Evolutionary conservation across 345 rosid genomes (phyloP).

Genomic region (Melaleuca quinquenervia): DNA sequence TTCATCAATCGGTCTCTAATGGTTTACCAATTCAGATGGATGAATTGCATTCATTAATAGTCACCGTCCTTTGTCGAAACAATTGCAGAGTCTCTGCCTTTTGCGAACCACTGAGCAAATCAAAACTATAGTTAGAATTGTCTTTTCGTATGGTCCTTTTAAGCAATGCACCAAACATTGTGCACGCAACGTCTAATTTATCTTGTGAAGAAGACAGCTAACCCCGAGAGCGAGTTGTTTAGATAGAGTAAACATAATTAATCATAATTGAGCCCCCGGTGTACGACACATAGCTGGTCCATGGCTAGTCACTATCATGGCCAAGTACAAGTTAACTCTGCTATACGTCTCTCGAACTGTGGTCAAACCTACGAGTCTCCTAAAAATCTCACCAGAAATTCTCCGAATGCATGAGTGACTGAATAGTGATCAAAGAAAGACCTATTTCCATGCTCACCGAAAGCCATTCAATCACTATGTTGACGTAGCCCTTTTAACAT

Average conservation of each 20-base stretch:
- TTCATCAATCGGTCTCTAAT: neutral
- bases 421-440: neutral
- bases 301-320: neutral
- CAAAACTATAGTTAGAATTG: neutral
- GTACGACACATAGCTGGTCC: neutral
- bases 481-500: neutral
- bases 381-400: neutral
- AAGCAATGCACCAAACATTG: neutral
- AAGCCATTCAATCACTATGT: neutral
- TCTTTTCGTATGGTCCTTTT: neutral
- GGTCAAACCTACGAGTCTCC: neutral
- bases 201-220: neutral
- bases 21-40: neutral
- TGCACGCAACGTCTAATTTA: neutral
- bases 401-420: neutral
- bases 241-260: neutral
- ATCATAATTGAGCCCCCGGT: neutral
- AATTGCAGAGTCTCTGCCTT: neutral
- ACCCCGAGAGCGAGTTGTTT: neutral
- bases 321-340: neutral
- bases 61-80: neutral
- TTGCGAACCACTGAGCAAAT: neutral
- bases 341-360: neutral
- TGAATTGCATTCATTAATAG: neutral
- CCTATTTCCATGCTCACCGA: neutral